Evolutionary conservation across 768 basidiomycete species (phyloP).

Genomic region (Pluteus cervinus): DNA sequence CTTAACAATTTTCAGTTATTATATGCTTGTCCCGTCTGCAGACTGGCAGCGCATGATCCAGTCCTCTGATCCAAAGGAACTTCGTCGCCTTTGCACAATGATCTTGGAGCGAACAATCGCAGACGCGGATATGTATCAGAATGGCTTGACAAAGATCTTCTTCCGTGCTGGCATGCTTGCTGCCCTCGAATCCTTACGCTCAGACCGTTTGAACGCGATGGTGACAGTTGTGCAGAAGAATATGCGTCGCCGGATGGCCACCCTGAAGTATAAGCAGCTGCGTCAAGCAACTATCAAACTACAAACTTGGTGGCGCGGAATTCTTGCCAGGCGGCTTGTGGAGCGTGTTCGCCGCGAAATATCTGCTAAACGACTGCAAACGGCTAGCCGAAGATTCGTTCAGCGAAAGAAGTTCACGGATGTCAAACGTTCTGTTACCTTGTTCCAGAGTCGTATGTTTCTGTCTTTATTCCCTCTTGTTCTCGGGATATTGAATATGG

Average conservation of each 20-base stretch:
- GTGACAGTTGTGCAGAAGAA: conserved; percentile 98
- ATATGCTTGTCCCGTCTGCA: conserved; percentile 88
- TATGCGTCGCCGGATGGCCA: conserved; percentile 80
- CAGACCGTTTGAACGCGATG: conserved; percentile 81
- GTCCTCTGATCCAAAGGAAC: conserved; percentile 69
- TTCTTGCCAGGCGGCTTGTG: conserved; percentile 68
- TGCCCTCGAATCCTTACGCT: conserved; percentile 84
- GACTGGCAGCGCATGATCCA: conserved; percentile 87
- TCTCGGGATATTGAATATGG: background rate
- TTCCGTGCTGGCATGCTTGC: conserved; percentile 99
- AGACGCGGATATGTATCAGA: conserved; percentile 95
- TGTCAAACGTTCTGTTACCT: conserved; percentile 53
- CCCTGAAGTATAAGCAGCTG: conserved; percentile 69
- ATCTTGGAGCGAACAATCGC: conserved; percentile 86
- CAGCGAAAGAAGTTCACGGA: conserved; percentile 68
- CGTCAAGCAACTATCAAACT: conserved; percentile 75
- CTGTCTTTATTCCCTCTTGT: background rate
- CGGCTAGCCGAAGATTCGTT: conserved; percentile 60
- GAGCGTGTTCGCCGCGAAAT: conserved; percentile 65
- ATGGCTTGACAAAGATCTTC: conserved; percentile 96
- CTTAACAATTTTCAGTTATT: conserved; percentile 58
- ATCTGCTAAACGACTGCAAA: conserved; percentile 75
- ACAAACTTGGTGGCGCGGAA: conserved; percentile 94
- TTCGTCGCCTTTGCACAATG: conserved; percentile 72
- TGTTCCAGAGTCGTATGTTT: conserved; percentile 81